Base-by-base conservation (phyloP, 2,329 filamentous ascomycete genomes). In the Nemania sp. region DNA sequence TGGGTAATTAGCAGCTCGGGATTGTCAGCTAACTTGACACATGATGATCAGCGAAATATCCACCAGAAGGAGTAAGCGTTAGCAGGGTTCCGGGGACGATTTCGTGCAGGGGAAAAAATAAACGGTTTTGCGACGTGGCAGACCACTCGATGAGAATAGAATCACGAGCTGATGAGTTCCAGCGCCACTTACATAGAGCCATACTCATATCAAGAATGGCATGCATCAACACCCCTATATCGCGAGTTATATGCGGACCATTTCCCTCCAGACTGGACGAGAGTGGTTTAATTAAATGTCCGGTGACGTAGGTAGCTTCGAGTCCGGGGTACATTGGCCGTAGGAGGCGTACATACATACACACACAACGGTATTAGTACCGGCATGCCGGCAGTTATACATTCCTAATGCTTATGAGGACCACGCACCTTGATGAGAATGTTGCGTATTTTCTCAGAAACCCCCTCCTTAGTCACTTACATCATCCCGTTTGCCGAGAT, bases 251-350 rank as follows among this genome's bases (percentile, higher is more conserved):
- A 51, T 51, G n/a, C 53, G 3, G 18, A 11, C 27, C 15, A 18
- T 45, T 35, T 43, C 13, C 29, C 32, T 35, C 20, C 20, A 22
- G 1, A 22, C 8, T 32, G 47, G 32, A 38, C 35, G 32, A 49
- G n/a, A 26, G 10, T 38, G n/a, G 27, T 22, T 11, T 22, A 22
- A 8, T 18, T 0, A 7, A 10, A 11, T 45, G n/a, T 57, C 18
- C 35, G 11, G 55, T 65, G 55, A 60, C 62, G 62, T 65, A 65
- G 38, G 56, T 38, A 32, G 38, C 45, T 52, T 26, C 26, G 38
- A 41, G 15, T 49, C 41, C 11, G 29, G 56, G 56, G 58, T 52
- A 13, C 38, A 41, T 11, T 41, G 15, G 15, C 38, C 18, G 15
- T 41, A 41, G 18, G 38, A 11, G 32, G 32, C 32, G 5, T 35